Evolutionary conservation across 176 grass and related monocot species (phyloP), one percentile per base, ranked within the genome.

Genomic region (Dactylis glomerata): DNA sequence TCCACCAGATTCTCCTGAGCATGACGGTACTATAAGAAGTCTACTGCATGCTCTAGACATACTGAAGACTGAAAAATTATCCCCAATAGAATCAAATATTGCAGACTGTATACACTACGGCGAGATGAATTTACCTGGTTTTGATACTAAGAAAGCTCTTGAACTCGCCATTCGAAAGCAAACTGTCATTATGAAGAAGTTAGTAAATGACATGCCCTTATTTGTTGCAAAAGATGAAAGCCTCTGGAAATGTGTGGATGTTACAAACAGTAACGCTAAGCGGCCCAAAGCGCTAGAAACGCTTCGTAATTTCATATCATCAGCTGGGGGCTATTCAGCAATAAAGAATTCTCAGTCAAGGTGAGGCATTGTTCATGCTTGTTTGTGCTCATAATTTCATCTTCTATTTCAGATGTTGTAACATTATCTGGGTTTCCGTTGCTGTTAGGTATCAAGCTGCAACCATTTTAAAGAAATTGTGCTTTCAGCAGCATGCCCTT

Each of bases 191-290:
- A 95, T 91, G 86, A 91, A 89, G 58, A 90, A 90, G 64, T 75
- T 97, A 82, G 75, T 91, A 54, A 76, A 79, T 40, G 89, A 72
- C 32, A 80, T 83, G 67, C 75, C 79, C 5, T 86, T 91, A 69
- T 97, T 84, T 91, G 88, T 97, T 47, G 84, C 14, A 78, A 97
- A 91, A 82, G 83, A 89, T 77, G 37, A 90, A 66, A 50, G 15
- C 7, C 77, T 95, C 4, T 97, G 92, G 80, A 95, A 86, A 87
- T 95, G 92, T 82, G 92, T 97, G 31, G 91, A 97, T 89, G 69
- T 87, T 71, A 90, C 85, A 84, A 86, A 93, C 80, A 74, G 34
- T 50, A 89, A 88, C 59, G 82, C 80, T 62, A 97, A 93, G 78
- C 80, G 86, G 46, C 81, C 79, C 16, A 86, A 67, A 76, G 76